Evolutionary conservation across 2,329 filamentous ascomycete species (phyloP), one percentile per base, ranked within the genome.

Genomic region (Hypoxylon sp.): DNA sequence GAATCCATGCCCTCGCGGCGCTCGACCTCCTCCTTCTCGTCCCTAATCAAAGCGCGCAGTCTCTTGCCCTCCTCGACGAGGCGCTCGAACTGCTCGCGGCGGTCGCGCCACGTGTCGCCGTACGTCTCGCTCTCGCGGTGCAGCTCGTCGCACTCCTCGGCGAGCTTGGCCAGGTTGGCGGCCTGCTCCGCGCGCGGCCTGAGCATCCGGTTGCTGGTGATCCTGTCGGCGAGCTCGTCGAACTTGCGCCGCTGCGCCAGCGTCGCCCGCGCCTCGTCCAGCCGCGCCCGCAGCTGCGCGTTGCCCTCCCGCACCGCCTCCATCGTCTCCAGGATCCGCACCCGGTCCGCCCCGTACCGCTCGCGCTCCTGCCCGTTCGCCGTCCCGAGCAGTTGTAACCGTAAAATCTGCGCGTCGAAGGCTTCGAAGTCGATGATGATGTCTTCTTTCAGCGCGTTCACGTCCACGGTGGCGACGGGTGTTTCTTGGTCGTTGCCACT

Each of bases 11-110:
- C 91, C 70, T 95, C 91, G 45, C 91, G 82, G 30, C 90, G 79
- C 72, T 96, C 91, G 0, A 94, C 90, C 72, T 96, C 91, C 69
- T 96, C 92, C 74, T 96, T 96, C 77, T 97, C 93, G 66, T 96
- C 92, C 54, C 91, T 86, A 66, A 97, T 96, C 69, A 95, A 79
- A 37, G 90, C 81, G 50, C 92, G 79, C 69, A 97, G 80, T 58
- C 90, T 80, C 82, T 89, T 89, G n/a, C 91, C 91, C 75, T 97
- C 93, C 52, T 92, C 89, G 68, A 96, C 89, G 64, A 97, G 92
- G 47, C 84, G 82, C 50, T 87, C 89, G 71, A 97, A 96, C 72
- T 96, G 91, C 62, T 91, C 89, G 56, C 88, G 79, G 27, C 93
- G 81, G 72, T 96, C 91, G 30, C 82, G 78, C 92, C 92, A 97